phyloP scores from a whole-genome alignment of 768 basidiomycete genomes.

The Dacryopinax primogenitus region DNA sequence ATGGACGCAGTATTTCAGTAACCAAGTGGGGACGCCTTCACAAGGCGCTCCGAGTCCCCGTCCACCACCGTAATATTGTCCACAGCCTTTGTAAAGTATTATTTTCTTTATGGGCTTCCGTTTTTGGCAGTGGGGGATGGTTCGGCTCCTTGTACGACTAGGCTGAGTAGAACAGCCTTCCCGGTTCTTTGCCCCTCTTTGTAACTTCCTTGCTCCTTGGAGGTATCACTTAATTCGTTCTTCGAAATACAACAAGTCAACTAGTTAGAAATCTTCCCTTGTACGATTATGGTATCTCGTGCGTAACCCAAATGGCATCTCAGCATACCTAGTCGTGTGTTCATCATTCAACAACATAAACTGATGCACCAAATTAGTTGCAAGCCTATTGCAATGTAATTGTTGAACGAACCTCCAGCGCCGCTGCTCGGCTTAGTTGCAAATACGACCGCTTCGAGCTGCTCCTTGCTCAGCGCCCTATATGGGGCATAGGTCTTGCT shows the following conservation, averaged over 20 bases:
- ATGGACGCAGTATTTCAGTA: not conserved
- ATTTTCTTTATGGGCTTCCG: not conserved
- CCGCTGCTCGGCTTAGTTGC: conserved; percentile 73
- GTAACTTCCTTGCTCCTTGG: not conserved
- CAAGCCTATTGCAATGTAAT: not conserved
- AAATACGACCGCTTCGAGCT: conserved; percentile 56
- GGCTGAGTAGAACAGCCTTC: conserved; percentile 2
- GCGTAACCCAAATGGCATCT: not conserved
- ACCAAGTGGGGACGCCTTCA: not conserved
- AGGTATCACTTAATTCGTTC: not conserved
- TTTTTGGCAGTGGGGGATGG: not conserved
- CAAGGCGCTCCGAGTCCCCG: not conserved
- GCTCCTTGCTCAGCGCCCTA: conserved; percentile 42
- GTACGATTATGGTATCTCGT: conserved; percentile 1
- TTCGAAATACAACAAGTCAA: not conserved
- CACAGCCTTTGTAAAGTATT: not conserved
- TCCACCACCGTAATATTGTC: not conserved
- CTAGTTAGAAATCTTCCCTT: not conserved
- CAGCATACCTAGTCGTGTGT: not conserved
- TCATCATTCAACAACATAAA: not conserved
- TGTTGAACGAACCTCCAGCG: conserved; percentile 51
- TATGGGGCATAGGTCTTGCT: conserved; percentile 54
- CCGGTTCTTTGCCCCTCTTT: not conserved
- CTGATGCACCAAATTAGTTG: not conserved
- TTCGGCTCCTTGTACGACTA: not conserved